Evolutionary conservation across 2,329 filamentous ascomycete genomes (phyloP), one percentile per base, ranked within the genome.

Genomic region (Escovopsis sp.): DNA sequence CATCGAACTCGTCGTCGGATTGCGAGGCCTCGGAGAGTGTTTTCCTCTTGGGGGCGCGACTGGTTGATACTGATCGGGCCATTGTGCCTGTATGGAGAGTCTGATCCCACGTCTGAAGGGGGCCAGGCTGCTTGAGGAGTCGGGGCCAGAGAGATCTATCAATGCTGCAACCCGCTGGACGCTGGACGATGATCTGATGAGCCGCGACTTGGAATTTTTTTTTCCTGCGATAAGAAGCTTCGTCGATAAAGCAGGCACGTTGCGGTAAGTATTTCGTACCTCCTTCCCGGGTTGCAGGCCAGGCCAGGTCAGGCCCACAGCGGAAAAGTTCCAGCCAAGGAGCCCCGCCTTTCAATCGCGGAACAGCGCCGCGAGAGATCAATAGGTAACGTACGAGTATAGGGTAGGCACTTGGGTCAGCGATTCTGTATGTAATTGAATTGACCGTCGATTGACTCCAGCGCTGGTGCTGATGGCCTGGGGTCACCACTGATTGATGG

Each of bases 21-120:
- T 72, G 65, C 12, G 67, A 61, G 50, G 76, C 73, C 29, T 66
- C 66, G 20, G 67, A 70, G 15, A 74, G 67, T 46, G 73, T 72
- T 61, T 83, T 84, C 49, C 80, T 74, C 66, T 84, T 84, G 57
- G 73, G 68, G 51, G 56, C 53, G 34, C 29, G 41, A 39, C 42
- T 43, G 45, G 44, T 37, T 35, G 34, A 35, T 40, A 41, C 42
- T 43, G 40, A 37, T 32, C n/a, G 37, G 41, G 39, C 39, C 50
- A 52, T 52, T 43, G 38, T 14, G 15, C 7, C 34, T 36, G 20
- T 20, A 4, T 20, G 20, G 6, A 20, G 20, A 20, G 20, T 20
- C 20, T 6, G 6, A 20, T 20, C 20, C 33, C 33, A 15, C n/a
- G 33, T 35, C 33, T 35, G 7, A 35, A 35, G 20, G 20, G 20